Conservation (phyloP, 2,329 filamentous ascomycete genomes). For the Harringtonia lauricola region DNA sequence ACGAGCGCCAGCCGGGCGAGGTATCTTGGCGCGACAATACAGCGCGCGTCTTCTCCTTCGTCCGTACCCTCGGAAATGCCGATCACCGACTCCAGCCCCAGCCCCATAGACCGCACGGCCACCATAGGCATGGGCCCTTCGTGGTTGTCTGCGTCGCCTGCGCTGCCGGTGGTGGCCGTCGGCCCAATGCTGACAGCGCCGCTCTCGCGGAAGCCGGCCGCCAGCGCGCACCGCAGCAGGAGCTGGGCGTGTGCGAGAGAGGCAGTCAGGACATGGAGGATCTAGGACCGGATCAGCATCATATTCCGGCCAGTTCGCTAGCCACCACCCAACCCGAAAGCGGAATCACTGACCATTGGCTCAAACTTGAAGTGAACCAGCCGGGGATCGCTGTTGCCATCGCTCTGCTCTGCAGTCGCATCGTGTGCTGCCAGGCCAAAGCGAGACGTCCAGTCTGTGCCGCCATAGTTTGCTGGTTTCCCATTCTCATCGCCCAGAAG, state of each 20-base stretch:
- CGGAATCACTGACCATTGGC: constrained; percentile 60
- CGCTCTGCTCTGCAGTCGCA: constrained; percentile 10
- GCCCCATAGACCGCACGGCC: constrained; percentile 72
- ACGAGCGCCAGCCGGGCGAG: constrained; percentile 56
- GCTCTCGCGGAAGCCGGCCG: constrained; percentile 82
- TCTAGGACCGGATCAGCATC: constrained; percentile 37
- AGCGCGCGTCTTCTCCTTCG: constrained; percentile 24
- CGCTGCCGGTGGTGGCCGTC: neutral
- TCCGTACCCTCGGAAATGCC: constrained; percentile 32
- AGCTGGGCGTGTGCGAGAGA: constrained; percentile 64
- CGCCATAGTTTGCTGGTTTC: constrained; percentile 17
- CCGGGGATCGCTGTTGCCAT: constrained; percentile 12
- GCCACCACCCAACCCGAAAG: no score
- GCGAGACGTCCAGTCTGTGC: constrained; percentile 15
- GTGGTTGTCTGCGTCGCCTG: constrained; percentile 13
- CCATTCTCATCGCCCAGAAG: constrained; percentile 23
- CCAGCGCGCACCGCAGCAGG: constrained; percentile 63
- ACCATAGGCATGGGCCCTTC: constrained; percentile 55
- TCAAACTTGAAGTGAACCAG: constrained; percentile 85
- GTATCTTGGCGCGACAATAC: constrained; percentile 55
- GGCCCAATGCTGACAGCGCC: constrained; percentile 60
- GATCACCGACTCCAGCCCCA: constrained; percentile 72
- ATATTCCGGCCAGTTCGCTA: neutral
- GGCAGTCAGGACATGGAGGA: constrained; percentile 75
- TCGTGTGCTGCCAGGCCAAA: constrained; percentile 28